These are phyloP conservation scores for Arxiozyma heterogenica DNA, from an alignment of 1,139 yeast species.

Conservation along the genomic window DNA sequence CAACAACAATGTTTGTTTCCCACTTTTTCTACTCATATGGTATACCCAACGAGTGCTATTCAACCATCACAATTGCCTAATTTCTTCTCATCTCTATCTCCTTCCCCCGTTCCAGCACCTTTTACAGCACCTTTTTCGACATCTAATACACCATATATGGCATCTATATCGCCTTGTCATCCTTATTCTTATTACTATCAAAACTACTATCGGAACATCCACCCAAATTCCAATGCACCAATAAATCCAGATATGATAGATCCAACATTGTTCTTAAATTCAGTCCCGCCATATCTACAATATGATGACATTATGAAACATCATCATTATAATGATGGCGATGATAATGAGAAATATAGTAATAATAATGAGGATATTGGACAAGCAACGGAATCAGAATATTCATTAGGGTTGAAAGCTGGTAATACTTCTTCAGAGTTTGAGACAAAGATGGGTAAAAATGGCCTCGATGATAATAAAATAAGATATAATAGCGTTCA, in stretches of 20 bases:
- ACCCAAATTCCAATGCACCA: neutral
- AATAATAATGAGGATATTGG: neutral
- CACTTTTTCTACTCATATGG: neutral
- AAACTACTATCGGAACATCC: neutral
- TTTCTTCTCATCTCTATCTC: neutral
- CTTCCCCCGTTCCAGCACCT: neutral
- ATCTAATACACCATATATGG: neutral
- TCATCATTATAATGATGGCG: too few species aligned
- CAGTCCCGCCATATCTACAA: neutral
- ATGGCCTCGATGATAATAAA: neutral
- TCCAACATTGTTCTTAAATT: neutral
- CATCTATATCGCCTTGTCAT: neutral
- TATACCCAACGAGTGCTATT: neutral
- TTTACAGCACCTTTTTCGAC: neutral
- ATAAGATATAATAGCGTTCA: neutral
- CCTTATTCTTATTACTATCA: neutral
- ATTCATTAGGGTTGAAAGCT: neutral
- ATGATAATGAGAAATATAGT: too few species aligned
- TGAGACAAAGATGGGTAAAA: neutral
- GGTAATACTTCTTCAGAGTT: neutral
- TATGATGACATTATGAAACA: neutral
- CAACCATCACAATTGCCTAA: neutral
- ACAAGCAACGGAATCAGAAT: neutral
- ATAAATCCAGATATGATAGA: neutral
- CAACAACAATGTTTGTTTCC: neutral